phyloP scores from a whole-genome alignment of 345 rosid species.

The Ceriops tagal region DNA sequence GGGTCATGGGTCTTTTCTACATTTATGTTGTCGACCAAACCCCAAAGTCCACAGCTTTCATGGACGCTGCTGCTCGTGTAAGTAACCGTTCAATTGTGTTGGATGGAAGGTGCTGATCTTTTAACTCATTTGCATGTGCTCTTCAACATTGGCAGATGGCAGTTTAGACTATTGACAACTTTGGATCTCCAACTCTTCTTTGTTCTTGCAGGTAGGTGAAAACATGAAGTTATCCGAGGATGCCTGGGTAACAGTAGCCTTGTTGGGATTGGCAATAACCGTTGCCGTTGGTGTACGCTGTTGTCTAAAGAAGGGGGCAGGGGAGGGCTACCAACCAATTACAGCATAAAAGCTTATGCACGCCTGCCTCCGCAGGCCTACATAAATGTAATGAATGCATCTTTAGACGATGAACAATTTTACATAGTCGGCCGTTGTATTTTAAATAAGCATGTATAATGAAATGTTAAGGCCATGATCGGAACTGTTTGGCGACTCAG shows the following conservation, averaged over 20 bases:
- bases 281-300: conserved; percentile 23
- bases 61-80: conserved; percentile 31
- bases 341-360: background rate
- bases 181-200: background rate
- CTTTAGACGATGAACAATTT: no score
- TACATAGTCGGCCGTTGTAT: no score
- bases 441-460: no score
- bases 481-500: no score
- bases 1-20: conserved; percentile 89
- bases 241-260: conserved; percentile 20
- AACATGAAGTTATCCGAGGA: conserved; percentile 10
- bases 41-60: conserved; percentile 27
- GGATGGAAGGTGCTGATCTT: background rate
- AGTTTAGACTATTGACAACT: background rate
- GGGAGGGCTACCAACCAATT: conserved; percentile 46
- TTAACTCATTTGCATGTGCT: background rate
- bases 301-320: conserved; percentile 29
- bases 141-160: background rate
- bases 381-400: background rate
- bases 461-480: no score
- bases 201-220: conserved; percentile 21
- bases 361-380: background rate
- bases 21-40: conserved; percentile 52
- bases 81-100: background rate
- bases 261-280: conserved; percentile 24